Percentiles rank a stretch among this genome's conserved stretches.
These are phyloP conservation scores for Puccinia novopanici DNA, from an alignment of 1,284 basidiomycete species.

Conservation along the genomic window DNA sequence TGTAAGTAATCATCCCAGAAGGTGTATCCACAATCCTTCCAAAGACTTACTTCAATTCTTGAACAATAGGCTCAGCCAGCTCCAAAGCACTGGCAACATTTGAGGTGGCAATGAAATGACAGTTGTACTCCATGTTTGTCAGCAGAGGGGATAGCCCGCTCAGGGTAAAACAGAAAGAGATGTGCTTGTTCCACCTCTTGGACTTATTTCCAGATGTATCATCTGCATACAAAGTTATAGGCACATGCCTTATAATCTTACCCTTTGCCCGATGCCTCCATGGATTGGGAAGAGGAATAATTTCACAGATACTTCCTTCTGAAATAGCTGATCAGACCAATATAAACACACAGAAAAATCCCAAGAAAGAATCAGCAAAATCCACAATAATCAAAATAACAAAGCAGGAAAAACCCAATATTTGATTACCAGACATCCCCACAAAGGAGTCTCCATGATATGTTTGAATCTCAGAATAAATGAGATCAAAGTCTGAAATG, in stretches of 20 bases:
- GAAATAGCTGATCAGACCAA: not conserved
- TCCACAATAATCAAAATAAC: no score
- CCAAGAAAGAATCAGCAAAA: no score
- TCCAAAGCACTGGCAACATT: not conserved
- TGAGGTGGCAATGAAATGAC: not conserved
- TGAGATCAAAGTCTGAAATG: not conserved
- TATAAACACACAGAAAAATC: no score
- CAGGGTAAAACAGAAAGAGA: no score
- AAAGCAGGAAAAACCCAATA: not conserved
- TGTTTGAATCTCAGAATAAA: not conserved
- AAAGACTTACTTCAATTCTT: not conserved
- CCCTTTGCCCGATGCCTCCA: not conserved
- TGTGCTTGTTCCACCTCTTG: no score
- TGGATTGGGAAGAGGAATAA: not conserved
- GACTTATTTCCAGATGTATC: no score
- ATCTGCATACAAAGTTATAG: not conserved
- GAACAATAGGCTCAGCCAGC: not conserved
- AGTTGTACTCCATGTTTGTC: no score
- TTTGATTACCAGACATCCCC: not conserved
- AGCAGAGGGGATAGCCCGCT: no score
- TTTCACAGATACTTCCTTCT: not conserved
- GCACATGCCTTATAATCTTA: not conserved
- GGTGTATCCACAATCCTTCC: no score
- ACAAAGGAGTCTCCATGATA: not conserved
- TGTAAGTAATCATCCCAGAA: no score